Evolutionary conservation across 2,329 filamentous ascomycete genomes (phyloP), one percentile per base, ranked within the genome.

Genomic region (Aspergillus sp.): DNA sequence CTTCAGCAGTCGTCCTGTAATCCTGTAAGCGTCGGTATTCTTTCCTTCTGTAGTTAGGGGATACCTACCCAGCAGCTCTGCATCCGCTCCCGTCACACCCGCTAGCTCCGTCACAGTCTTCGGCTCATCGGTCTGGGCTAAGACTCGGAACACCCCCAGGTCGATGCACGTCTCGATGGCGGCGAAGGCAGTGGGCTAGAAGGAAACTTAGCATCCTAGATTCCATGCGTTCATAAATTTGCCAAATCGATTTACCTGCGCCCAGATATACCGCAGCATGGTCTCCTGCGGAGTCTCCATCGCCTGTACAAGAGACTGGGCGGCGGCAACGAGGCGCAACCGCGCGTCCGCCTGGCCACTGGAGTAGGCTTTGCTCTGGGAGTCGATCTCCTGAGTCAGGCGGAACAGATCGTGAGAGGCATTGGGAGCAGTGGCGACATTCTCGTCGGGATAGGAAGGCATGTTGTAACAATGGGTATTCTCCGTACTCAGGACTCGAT

Each of bases 271-370:
- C 44, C 53, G 44, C 27, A 50, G 43, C 26, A 55, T 53, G 26
- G 47, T 48, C 38, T 52, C 53, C 7, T 49, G 51, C 4, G 53
- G 53, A 1, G 53, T 55, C 29, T 55, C 51, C 26, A 55, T 46
- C 2, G 53, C 51, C 30, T 54, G 46, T 2, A 47, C 46, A 3
- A 55, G 38, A 4, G 53, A 47, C 27, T 51, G 48, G 40, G 53
- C 53, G 8, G 49, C 45, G 41, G 56, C 56, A 5, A 55, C 39
- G 9, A 58, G 46, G 3, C 48, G 44, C 5, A 47, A 30, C 5
- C 56, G 30, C 30, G 30, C 10, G 27, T 51, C 42, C 19, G 35
- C 6, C 19, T n/a, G 10, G 19, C 51, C 30, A 7, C 48, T 27
- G 4, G 29, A 27, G 29, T 45, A 43, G 2, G 40, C 28, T 7